Evolutionary conservation across 2,329 filamentous ascomycete genomes (phyloP).

Genomic region (Sarocladium kiliense): DNA sequence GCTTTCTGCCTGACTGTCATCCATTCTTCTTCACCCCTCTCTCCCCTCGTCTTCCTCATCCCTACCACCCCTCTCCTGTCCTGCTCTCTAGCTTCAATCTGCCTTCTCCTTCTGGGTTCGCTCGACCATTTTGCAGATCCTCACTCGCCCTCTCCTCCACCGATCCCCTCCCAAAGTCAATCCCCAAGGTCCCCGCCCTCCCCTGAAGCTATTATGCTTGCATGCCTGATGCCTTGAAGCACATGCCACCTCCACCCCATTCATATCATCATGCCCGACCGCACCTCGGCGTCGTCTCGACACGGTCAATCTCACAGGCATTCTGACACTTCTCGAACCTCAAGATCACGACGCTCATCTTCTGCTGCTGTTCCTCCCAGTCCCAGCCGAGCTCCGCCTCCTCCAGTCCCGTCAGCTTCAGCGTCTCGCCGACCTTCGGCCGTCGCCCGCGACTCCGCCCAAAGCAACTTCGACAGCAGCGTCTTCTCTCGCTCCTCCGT

Average conservation of each 20-base stretch:
- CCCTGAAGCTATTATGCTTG: slow-evolving; percentile 2
- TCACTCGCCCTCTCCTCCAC: not conserved
- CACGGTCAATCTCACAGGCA: slow-evolving; percentile 7
- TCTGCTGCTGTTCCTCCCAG: slow-evolving; percentile 5
- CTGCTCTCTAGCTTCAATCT: not conserved
- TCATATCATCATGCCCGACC: slow-evolving; percentile 6
- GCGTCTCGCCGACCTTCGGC: slow-evolving; percentile 14
- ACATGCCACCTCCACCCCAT: slow-evolving; percentile 1
- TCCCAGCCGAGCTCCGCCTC: slow-evolving; percentile 5
- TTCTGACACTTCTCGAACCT: not conserved
- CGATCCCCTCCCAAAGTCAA: not conserved
- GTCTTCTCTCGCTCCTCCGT: slow-evolving; percentile 14
- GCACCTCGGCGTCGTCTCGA: not conserved
- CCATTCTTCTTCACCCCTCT: not conserved
- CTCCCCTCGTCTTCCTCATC: not conserved
- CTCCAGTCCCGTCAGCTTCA: slow-evolving; percentile 7
- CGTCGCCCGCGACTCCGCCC: slow-evolving; percentile 19
- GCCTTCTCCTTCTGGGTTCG: not conserved
- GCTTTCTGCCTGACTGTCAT: not conserved
- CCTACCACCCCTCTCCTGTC: not conserved
- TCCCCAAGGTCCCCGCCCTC: not conserved
- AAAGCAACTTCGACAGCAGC: slow-evolving; percentile 16
- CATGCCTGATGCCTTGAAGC: not conserved
- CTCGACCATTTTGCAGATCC: not conserved
- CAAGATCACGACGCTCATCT: slow-evolving; percentile 6